Evolutionary conservation across 2,329 filamentous ascomycete genomes (phyloP).

Genomic region (Trichoderma sp.): DNA sequence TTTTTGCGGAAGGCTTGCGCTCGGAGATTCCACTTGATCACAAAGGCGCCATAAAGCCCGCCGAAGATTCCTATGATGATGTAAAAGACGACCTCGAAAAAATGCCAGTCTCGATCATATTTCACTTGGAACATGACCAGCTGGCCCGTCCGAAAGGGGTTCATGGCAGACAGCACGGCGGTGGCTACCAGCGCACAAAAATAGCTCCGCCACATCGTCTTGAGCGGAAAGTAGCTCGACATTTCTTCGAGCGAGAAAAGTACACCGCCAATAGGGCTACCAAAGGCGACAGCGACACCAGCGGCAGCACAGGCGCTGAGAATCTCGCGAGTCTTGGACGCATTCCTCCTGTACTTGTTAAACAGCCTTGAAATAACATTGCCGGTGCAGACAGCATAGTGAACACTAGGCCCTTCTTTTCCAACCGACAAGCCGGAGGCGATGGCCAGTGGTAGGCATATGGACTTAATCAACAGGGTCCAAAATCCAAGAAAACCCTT

Average conservation of each 20-base stretch:
- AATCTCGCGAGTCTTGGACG: conserved; percentile 92
- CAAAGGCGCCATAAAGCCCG: conserved; percentile 91
- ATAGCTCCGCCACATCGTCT: conserved; percentile 97
- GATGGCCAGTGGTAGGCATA: conserved; percentile 87
- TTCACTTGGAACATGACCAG: conserved; percentile 98
- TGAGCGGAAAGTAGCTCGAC: conserved; percentile 93
- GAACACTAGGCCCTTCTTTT: conserved; percentile 97
- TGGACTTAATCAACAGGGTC: conserved; percentile 91
- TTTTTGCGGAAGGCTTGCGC: conserved; percentile 92
- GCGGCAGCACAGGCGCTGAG: conserved; percentile 92
- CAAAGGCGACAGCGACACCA: conserved; percentile 94
- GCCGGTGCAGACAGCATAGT: conserved; percentile 96
- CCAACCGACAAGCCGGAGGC: conserved; percentile 92
- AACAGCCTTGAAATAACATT: conserved; percentile 95
- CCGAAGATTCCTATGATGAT: conserved; percentile 89
- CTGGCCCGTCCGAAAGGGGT: conserved; percentile 94
- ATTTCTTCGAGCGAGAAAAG: conserved; percentile 98
- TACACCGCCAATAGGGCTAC: conserved; percentile 94
- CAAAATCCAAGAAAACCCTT: conserved; percentile 93
- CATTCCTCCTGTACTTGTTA: conserved; percentile 86
- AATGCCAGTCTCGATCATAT: conserved; percentile 96
- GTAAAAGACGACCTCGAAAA: conserved; percentile 94
- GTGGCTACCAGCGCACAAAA: conserved; percentile 97
- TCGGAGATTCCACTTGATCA: conserved; percentile 96
- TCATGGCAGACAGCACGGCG: conserved; percentile 90